Base-by-base conservation (phyloP, 202 grass and related monocot species). In the Schoenoplectus tabernaemontani region DNA sequence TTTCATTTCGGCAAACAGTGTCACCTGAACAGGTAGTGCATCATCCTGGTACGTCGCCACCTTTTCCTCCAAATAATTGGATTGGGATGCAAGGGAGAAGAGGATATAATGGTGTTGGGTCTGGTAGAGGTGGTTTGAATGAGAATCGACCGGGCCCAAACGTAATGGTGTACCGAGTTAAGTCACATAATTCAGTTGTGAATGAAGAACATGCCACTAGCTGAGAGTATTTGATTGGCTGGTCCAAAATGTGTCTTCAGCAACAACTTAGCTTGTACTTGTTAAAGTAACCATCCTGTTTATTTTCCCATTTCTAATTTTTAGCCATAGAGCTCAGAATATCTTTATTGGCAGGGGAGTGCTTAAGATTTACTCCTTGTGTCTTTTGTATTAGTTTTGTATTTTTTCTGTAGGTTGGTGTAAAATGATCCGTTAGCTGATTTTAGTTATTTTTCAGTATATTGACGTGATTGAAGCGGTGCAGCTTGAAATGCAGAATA, bases 31-130 rank as follows among this genome's bases (percentile, higher is more conserved):
- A 51, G 54, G 82, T 67, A 37, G 46, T 59, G 64, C 86, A 88
- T 63, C 86, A 86, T 59, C 48, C 66, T 78, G 74, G 41, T 51
- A 68, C 59, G 20, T 79, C 85, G 28, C 92, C 96, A 57, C 92
- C 90, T 71, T 81, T 86, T 51, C 96, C 90, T 64, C 92, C 96
- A 9, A 86, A 86, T 76, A 92, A 88, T 57, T 99, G 92, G 96
- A 91, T 99, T 78, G 92, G 79, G 47, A 92, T 81, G 82, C 91
- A 85, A 83, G 72, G 30, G 37, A 68, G 42, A 30, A 63, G 70
- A 19, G 41, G 68, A 20, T 77, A 72, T 78, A 47, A 36, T 26
- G 78, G 82, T 58, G 78, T 58, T 23, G 76, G 59, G 19, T 37
- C 58, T 64, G 43, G 58, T 65, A 80, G 78, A 80, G 78, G 78